Base-by-base conservation (phyloP, 2,329 filamentous ascomycete genomes). In the Aspergillus carbonarius region DNA sequence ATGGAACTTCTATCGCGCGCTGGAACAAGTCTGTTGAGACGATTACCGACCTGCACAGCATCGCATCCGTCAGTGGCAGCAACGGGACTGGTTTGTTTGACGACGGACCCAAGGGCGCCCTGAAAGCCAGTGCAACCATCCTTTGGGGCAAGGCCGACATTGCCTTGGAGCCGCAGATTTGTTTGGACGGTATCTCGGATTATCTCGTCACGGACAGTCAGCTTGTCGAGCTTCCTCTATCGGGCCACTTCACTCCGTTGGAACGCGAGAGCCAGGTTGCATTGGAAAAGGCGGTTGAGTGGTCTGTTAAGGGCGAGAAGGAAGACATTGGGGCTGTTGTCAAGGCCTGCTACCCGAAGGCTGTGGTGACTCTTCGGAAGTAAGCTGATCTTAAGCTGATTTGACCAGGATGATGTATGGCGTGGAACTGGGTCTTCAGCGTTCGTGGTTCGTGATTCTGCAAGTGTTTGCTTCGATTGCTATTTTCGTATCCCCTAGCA, bases 11-110 rank as follows among this genome's bases (percentile, higher is more conserved):
- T 18, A 59, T 69, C 3, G 70, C 70, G 0, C 70, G 67, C 12
- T 87, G 84, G 84, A 71, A 74, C 34, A 84, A 84, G 63, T 81
- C 80, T 1, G 67, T 82, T 23, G 77, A 83, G 60, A 81, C 77
- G 0, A 76, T 84, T 18, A 74, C 78, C 13, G 75, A 74, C 3
- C 74, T 84, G 7, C 79, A 78, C 58, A 75, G 77, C 15, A 73
- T 84, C 25, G 68, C 75, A 57, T 67, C 13, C 70, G 69, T n/a
- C 68, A 32, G 72, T 50, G 64, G 68, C 12, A 74, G 69, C 58
- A 77, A 71, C 44, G 75, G 77, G 20, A 69, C 70, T 0, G 76
- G 76, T 0, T 55, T 83, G 13, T 81, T 81, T 61, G 75, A 78
- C 25, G 74, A 77, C 6, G 76, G 73, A 0, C 77, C 77, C 2